Evolutionary conservation across 2,329 filamentous ascomycete species (phyloP).

Genomic region (Penicillium sp.): DNA sequence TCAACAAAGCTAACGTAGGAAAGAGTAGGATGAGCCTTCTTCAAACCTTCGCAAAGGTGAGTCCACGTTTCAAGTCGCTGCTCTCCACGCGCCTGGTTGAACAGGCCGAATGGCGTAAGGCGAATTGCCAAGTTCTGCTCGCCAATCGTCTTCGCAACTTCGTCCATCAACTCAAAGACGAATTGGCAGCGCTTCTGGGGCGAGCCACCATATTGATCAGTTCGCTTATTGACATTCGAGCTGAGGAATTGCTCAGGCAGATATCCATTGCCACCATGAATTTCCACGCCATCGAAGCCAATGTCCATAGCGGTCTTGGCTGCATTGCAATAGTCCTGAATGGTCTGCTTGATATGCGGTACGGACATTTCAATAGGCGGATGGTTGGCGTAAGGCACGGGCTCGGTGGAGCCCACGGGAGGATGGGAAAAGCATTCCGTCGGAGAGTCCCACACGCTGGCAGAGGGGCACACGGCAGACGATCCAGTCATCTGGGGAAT

Average conservation of each 20-base stretch:
- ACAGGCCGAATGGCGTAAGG: slow-evolving; percentile 55
- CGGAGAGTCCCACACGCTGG: slow-evolving; percentile 51
- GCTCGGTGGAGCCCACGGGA: slow-evolving; percentile 39
- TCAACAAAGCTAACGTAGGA: slow-evolving; percentile 63
- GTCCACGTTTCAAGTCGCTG: slow-evolving; percentile 60
- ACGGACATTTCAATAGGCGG: slow-evolving; percentile 51
- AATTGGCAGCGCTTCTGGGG: slow-evolving; percentile 61
- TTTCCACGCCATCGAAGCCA: slow-evolving; percentile 60
- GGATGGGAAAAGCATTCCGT: slow-evolving; percentile 49
- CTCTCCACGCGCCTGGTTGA: slow-evolving; percentile 56
- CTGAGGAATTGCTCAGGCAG: slow-evolving; percentile 59
- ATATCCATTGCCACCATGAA: slow-evolving; percentile 57
- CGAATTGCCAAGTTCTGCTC: slow-evolving; percentile 52
- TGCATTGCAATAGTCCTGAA: slow-evolving; percentile 50
- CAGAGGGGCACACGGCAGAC: slow-evolving; percentile 44
- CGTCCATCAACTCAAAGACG: slow-evolving; percentile 58
- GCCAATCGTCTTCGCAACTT: slow-evolving; percentile 50
- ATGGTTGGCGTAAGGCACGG: slow-evolving; percentile 47
- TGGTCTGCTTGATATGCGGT: slow-evolving; percentile 50
- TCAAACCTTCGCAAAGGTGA: slow-evolving; percentile 55
- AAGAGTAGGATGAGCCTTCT: slow-evolving; percentile 47
- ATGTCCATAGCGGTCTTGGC: slow-evolving; percentile 57
- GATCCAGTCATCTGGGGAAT: slow-evolving; percentile 46
- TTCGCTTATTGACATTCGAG: slow-evolving; percentile 55
- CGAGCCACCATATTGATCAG: slow-evolving; percentile 56